These are phyloP conservation scores for Glycine latifolia DNA, from an alignment of 306 rosid genomes.

Conservation along the genomic window DNA sequence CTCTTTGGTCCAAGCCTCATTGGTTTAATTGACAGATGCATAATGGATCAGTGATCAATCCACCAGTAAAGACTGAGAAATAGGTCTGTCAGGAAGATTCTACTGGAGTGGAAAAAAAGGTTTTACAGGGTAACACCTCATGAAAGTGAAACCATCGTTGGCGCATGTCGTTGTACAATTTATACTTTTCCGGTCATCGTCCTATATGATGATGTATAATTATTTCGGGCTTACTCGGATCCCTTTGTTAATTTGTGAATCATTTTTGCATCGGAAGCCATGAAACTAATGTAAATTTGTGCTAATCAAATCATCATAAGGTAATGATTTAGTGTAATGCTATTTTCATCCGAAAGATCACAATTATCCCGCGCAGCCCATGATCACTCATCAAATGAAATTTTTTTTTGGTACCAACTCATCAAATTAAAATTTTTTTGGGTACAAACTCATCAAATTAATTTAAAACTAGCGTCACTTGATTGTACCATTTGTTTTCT, in stretches of 20 bases:
- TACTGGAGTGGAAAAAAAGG: constrained; percentile 36
- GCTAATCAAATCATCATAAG: constrained; percentile 40
- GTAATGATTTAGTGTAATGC: constrained; percentile 34
- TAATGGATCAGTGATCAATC: constrained; percentile 40
- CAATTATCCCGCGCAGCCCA: not conserved
- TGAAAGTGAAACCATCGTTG: constrained; percentile 26
- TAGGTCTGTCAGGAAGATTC: constrained; percentile 61
- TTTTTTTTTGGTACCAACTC: too few relatives aligned
- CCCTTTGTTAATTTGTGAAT: constrained; percentile 40
- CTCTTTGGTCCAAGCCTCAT: constrained; percentile 41
- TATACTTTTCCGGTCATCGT: constrained; percentile 22
- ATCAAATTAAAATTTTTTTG: too few relatives aligned
- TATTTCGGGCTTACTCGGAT: constrained; percentile 45
- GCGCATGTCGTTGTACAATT: constrained; percentile 35
- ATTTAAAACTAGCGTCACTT: constrained; percentile 2
- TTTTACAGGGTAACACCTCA: constrained; percentile 33
- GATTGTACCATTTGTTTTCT: not conserved
- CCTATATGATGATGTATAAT: constrained; percentile 40
- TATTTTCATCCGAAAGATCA: constrained; percentile 16
- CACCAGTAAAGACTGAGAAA: constrained; percentile 52
- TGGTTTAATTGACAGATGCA: constrained; percentile 53
- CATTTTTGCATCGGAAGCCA: constrained; percentile 44
- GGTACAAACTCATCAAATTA: too few relatives aligned
- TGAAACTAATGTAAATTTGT: constrained; percentile 48
- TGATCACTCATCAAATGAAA: not conserved